Evolutionary conservation across 208 protist genomes (phyloP), one percentile per base, ranked within the genome.

Genomic region (Angomonas ambiguus): DNA sequence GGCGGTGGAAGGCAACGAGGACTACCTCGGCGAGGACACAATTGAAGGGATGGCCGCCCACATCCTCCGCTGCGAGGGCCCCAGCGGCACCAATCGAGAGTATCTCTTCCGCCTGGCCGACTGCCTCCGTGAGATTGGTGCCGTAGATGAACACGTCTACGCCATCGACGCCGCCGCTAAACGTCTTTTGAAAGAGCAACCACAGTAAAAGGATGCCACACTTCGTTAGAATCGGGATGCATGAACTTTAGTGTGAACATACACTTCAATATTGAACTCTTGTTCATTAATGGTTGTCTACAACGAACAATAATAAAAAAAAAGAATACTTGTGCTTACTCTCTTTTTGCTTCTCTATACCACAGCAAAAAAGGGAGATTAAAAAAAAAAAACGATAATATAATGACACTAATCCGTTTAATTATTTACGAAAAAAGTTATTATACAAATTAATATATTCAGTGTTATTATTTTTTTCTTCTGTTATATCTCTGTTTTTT

Each of bases 51-150:
- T 94, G 68, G 88, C 85, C 41, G 66, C 53, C 45, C 74, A 88
- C 35, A 91, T 95, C 41, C 34, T 88, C 22, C 60, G 69, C n/a
- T 71, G 71, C 55, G 56, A 13, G 2, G 88, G 88, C 10, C 56
- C 63, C 5, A 92, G 85, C 63, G 88, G 88, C 11, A 51, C 79
- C 16, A 92, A 95, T 63, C 53, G 61, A 2, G 88, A 95, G 63
- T 95, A 95, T 57, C 76, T 95, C 25, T 87, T 84, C 73, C 58
- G 68, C 11, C 71, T 92, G 2, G 83, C 77, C 0, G 72, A 81
- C 22, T 59, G 51, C 41, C 81, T 94, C n/a, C 73, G 75, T 8
- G 70, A 65, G 51, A 83, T 92, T 71, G 69, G 59, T 13, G 76
- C 56, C 18, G 32, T 59, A 8, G 88, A 94, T 62, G 42, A 51